Percentiles rank a stretch among this genome's conserved stretches.
phyloP scores from a whole-genome alignment of 169 alveolate genomes.

The Plasmodium ovale region DNA sequence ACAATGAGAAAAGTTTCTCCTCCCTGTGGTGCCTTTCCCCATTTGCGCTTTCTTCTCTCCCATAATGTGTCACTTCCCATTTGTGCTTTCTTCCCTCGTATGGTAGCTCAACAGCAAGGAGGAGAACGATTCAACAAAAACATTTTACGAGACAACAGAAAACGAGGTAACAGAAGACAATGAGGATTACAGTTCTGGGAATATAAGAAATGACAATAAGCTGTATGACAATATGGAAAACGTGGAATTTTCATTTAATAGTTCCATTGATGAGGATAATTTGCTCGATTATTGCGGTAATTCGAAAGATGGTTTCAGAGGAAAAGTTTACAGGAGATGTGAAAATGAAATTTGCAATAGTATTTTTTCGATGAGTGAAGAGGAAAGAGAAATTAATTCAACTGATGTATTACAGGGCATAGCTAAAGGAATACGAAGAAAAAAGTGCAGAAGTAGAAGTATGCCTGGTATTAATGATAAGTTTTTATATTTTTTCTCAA shows the following conservation, averaged over 20 bases:
- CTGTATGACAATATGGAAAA: neutral
- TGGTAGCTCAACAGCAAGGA: conserved; percentile 42
- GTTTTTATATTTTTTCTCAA: conserved; percentile 48
- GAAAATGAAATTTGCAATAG: too few relatives aligned
- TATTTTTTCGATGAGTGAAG: conserved; percentile 10
- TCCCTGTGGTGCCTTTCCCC: too few relatives aligned
- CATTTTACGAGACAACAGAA: conserved; percentile 72
- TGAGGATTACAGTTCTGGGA: neutral
- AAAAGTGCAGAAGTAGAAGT: conserved; percentile 45
- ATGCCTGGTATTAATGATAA: conserved; percentile 63
- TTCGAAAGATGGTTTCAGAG: too few relatives aligned
- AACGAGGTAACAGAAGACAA: conserved; percentile 58
- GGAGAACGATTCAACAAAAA: conserved; percentile 66
- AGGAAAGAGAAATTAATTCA: conserved; percentile 8
- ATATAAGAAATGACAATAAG: conserved; percentile 6
- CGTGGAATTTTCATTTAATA: neutral
- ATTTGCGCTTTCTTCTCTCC: too few relatives aligned
- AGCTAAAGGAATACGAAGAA: conserved; percentile 9
- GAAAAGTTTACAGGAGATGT: too few relatives aligned
- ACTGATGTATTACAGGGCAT: conserved; percentile 18
- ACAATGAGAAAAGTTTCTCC: too few relatives aligned
- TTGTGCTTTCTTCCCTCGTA: neutral
- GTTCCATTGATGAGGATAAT: neutral
- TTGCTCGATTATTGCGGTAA: neutral
- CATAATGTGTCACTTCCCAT: too few relatives aligned